These are phyloP conservation scores for Gymnopus androsaceus DNA, from an alignment of 1,284 basidiomycete genomes.

Conservation along the genomic window DNA sequence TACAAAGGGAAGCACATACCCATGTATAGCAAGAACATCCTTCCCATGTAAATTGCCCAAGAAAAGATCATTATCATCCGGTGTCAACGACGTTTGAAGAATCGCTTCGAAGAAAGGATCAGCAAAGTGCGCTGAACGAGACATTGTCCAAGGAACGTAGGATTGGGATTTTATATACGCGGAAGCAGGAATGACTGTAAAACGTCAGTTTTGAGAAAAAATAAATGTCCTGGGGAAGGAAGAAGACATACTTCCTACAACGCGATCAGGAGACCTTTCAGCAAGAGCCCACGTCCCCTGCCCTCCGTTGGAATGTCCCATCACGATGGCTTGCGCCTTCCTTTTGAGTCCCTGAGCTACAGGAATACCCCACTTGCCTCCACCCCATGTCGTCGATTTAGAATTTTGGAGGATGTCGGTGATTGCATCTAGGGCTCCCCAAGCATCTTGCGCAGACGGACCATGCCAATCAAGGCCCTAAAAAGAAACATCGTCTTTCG, in stretches of 20 bases:
- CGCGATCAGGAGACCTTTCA: slow-evolving; percentile 74
- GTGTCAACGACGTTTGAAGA: slow-evolving; percentile 70
- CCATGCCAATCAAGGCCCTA: slow-evolving; percentile 89
- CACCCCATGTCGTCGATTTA: slow-evolving; percentile 45
- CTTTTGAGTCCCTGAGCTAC: slow-evolving; percentile 26
- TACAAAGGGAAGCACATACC: slow-evolving; percentile 43
- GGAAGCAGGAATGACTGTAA: slow-evolving; percentile 67
- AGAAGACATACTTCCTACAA: slow-evolving; percentile 56
- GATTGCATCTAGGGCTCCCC: slow-evolving; percentile 56
- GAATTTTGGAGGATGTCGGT: slow-evolving; percentile 41
- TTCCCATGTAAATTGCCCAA: slow-evolving; percentile 73
- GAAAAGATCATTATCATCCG: slow-evolving; percentile 87
- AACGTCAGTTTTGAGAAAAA: too few species aligned
- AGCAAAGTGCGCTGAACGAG: slow-evolving; percentile 71
- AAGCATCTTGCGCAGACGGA: slow-evolving; percentile 66
- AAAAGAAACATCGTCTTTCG: not conserved
- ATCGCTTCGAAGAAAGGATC: slow-evolving; percentile 76
- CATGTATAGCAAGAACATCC: slow-evolving; percentile 78
- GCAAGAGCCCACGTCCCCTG: slow-evolving; percentile 86
- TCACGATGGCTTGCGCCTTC: slow-evolving; percentile 54
- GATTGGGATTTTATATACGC: slow-evolving; percentile 84
- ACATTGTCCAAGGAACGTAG: slow-evolving; percentile 76
- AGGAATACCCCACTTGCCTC: slow-evolving; percentile 6
- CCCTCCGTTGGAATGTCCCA: slow-evolving; percentile 93
- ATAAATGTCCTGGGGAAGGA: not conserved